phyloP scores from a whole-genome alignment of 192 early-diverging fungal species.

The Coemansia sp. region DNA sequence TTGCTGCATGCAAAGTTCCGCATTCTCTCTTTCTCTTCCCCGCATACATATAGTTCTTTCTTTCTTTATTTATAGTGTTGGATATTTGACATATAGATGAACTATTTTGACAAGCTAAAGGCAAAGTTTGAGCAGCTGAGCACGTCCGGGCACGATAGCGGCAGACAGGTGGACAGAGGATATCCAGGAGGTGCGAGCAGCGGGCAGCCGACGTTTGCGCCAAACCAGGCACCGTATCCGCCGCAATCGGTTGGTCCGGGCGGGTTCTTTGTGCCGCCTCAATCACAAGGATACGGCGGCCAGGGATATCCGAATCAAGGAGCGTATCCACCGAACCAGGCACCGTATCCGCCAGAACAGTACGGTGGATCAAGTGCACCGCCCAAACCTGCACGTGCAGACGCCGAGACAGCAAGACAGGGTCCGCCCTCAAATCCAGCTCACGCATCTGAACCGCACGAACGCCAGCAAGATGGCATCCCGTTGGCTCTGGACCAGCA shows the following conservation, averaged over 20 bases:
- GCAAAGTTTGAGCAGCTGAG: constrained; percentile 42
- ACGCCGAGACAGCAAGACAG: not conserved
- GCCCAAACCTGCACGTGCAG: not conserved
- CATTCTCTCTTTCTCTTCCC: not conserved
- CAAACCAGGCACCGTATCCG: not conserved
- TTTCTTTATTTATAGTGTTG: not conserved
- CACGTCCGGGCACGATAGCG: constrained; percentile 9
- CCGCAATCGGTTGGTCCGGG: not conserved
- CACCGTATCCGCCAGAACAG: not conserved
- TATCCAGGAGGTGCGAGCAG: constrained; percentile 1
- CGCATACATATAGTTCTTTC: not conserved
- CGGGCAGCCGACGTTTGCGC: not conserved
- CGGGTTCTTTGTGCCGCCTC: constrained; percentile 13
- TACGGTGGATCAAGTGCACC: not conserved
- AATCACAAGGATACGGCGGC: constrained; percentile 2
- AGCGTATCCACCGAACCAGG: not conserved
- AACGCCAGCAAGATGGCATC: not conserved
- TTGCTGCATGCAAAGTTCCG: not conserved
- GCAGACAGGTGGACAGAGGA: not conserved
- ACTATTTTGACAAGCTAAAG: constrained; percentile 38
- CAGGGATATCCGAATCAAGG: constrained; percentile 10
- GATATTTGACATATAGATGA: constrained; percentile 10
- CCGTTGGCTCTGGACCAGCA: constrained; percentile 44
- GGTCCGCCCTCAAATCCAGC: not conserved
- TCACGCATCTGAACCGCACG: not conserved